Evolutionary conservation across 2,329 filamentous ascomycete genomes (phyloP).

Genomic region (Colletotrichum sp.): DNA sequence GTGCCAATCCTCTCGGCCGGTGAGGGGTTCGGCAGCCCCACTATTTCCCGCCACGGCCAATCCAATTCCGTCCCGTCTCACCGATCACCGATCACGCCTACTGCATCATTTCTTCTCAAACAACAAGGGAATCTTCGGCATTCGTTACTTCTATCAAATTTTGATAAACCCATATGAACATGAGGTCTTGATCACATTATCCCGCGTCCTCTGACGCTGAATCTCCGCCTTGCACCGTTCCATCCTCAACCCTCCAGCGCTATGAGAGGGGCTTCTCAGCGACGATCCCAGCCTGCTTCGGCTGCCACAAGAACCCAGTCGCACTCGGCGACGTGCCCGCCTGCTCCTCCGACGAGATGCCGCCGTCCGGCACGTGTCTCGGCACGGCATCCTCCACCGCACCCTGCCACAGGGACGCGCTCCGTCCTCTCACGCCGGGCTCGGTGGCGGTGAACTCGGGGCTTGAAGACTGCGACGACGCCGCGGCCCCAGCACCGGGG

Average conservation of each 20-base stretch:
- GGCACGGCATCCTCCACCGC: neutral
- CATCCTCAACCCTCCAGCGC: neutral
- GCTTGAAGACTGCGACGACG: neutral
- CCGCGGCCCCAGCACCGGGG: neutral
- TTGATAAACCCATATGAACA: neutral
- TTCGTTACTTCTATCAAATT: neutral
- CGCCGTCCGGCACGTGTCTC: neutral
- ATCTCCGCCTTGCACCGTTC: neutral
- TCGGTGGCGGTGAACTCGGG: conserved; percentile 12
- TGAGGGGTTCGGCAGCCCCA: neutral
- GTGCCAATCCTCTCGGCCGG: neutral
- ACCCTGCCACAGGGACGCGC: conserved; percentile 8
- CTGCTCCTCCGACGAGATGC: neutral
- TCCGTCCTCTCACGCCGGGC: neutral
- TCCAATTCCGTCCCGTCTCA: neutral
- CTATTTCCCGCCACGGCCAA: neutral
- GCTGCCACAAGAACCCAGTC: neutral
- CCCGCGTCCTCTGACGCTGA: neutral
- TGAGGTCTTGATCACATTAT: neutral
- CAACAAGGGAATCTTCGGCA: neutral
- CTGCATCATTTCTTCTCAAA: neutral
- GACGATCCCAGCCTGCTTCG: neutral
- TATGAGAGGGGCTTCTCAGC: neutral
- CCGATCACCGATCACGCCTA: neutral
- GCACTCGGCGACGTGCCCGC: neutral